These are phyloP conservation scores for Micractinium sp. DNA, from an alignment of 139 green algal genomes.

Conservation along the genomic window DNA sequence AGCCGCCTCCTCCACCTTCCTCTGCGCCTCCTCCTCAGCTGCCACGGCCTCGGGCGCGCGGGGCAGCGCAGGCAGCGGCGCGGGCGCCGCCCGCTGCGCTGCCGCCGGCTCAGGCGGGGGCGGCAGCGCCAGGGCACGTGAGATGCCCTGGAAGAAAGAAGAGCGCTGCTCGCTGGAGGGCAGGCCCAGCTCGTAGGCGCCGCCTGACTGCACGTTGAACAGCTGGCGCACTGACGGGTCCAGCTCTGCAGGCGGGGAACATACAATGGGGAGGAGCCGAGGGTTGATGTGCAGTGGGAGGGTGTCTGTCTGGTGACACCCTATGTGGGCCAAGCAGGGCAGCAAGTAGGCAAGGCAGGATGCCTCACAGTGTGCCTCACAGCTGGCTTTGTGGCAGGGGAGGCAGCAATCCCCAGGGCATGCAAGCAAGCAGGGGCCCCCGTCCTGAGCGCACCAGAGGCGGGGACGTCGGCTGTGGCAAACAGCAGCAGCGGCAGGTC, in stretches of 20 bases:
- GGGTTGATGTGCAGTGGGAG: too few relatives aligned
- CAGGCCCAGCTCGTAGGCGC: constrained; percentile 40
- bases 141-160: constrained; percentile 51
- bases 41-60: constrained; percentile 40
- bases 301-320: too few relatives aligned
- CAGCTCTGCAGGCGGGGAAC: constrained; percentile 43
- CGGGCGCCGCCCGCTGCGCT: not conserved
- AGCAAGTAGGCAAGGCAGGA: too few relatives aligned
- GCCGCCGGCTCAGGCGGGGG: constrained; percentile 20
- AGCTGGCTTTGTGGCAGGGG: too few relatives aligned
- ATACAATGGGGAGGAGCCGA: too few relatives aligned
- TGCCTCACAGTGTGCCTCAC: too few relatives aligned
- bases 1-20: constrained; percentile 19
- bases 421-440: too few relatives aligned
- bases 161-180: constrained; percentile 33
- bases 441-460: not conserved
- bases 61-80: constrained; percentile 35
- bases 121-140: constrained; percentile 31
- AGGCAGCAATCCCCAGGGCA: too few relatives aligned
- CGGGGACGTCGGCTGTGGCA: constrained; percentile 70
- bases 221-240: constrained; percentile 49
- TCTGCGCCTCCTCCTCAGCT: constrained; percentile 17
- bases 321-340: too few relatives aligned
- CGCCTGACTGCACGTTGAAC: constrained; percentile 36
- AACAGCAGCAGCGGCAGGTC: constrained; percentile 89